These are phyloP conservation scores for Colletotrichum lindemuthianum DNA, from an alignment of 2,329 filamentous ascomycete genomes.

Conservation along the genomic window DNA sequence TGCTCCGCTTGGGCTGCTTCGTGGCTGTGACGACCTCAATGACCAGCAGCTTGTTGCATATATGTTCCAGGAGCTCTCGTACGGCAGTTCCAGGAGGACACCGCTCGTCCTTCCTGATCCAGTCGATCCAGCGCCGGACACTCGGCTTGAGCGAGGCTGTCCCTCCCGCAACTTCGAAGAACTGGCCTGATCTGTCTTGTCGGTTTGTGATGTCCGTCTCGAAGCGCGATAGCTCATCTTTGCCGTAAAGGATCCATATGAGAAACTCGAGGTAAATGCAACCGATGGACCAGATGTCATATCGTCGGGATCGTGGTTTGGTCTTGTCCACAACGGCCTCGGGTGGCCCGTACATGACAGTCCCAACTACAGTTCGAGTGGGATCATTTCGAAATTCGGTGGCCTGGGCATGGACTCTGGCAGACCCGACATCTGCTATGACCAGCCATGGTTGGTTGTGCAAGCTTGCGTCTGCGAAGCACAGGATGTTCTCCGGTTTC, in stretches of 20 bases:
- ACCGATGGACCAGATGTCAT: constrained; percentile 46
- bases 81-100: neutral
- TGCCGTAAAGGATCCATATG: constrained; percentile 41
- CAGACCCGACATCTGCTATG: constrained; percentile 19
- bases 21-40: neutral
- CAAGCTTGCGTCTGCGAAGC: neutral
- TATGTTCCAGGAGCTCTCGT: neutral
- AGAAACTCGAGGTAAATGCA: constrained; percentile 44
- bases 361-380: neutral
- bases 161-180: neutral
- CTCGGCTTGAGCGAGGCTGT: neutral
- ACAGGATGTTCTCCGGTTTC: constrained; percentile 29
- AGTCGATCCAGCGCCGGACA: constrained; percentile 14
- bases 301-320: constrained; percentile 38
- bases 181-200: neutral
- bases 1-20: no score
- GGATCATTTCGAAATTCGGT: neutral
- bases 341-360: constrained; percentile 18
- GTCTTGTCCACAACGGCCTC: neutral
- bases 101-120: neutral
- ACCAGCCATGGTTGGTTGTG: neutral
- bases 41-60: neutral
- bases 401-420: neutral
- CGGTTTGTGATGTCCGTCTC: neutral
- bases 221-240: neutral